Base-by-base conservation (phyloP, 768 basidiomycete species). In the Lentinula sp. region DNA sequence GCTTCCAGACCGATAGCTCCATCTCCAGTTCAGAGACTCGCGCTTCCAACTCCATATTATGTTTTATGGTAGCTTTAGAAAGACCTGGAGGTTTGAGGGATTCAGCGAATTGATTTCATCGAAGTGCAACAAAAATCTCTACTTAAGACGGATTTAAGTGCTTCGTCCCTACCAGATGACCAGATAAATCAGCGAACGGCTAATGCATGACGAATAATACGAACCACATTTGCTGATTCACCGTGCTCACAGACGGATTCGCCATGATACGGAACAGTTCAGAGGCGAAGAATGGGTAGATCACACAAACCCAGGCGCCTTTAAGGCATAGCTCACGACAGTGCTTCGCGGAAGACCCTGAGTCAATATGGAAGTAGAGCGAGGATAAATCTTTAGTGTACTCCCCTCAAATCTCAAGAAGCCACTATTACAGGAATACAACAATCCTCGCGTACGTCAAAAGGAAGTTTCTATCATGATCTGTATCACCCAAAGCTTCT, bases 1-100 rank as follows among this genome's bases (percentile, higher is more conserved):
- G 82, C 71, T 87, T 88, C 86, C 86, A 88, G 28, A 87, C 81
- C 18, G 77, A 74, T 31, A 89, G 74, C 71, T 91, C 88, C 45
- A 84, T 74, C 69, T 90, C 87, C 46, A 91, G 78, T 65, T 88
- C 87, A 37, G 80, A 75, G 52, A 90, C 80, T 61, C 85, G 81
- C 53, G 75, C 78, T 73, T 89, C 86, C 18, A 91, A 76, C 64
- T 84, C 83, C 49, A 75, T 69, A 67, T 89, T 88, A 50, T 82
- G 80, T 67, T 84, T 81, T 65, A 88, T 70, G 13, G 88, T 90
- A 50, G 78, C 76, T 42, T 78, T 77, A 43, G 88, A 88, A 59
- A 89, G 80, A 69, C 79, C 89, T 90, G 61, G 32, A 43, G 60
- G 52, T 55, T 59, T 42, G 65, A 57, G 49, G 59, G 48, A 56